Evolutionary conservation across 805 yeast genomes (phyloP).

Genomic region (Myxozyma kluyveri): DNA sequence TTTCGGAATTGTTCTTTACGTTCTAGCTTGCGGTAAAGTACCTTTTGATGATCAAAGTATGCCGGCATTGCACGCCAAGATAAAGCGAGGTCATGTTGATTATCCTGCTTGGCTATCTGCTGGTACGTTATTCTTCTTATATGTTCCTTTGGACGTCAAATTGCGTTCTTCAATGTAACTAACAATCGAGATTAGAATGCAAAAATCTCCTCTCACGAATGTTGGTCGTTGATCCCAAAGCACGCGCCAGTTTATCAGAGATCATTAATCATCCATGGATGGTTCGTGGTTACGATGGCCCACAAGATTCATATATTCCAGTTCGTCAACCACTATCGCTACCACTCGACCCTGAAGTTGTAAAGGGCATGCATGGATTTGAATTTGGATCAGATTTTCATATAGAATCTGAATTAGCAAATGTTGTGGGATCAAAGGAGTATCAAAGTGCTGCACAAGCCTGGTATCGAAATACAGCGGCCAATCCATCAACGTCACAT

Average conservation of each 20-base stretch:
- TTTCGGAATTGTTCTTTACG: constrained; percentile 93
- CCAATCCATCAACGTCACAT: neutral
- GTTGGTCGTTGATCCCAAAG: constrained; percentile 85
- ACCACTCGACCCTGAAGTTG: constrained; percentile 65
- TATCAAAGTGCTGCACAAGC: constrained; percentile 61
- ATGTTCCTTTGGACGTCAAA: neutral
- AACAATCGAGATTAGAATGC: constrained; percentile 45
- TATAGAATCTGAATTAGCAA: constrained; percentile 54
- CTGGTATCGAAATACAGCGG: constrained; percentile 50
- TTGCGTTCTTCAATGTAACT: no score
- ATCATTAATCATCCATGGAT: constrained; percentile 93
- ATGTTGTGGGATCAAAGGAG: constrained; percentile 58
- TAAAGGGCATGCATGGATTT: constrained; percentile 70
- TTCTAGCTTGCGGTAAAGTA: constrained; percentile 93
- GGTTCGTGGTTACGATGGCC: constrained; percentile 77
- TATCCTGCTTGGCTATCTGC: constrained; percentile 79
- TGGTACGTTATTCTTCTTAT: constrained; percentile 35
- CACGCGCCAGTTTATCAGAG: constrained; percentile 75
- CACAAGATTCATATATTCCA: constrained; percentile 71
- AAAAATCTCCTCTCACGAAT: constrained; percentile 75
- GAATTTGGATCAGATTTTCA: constrained; percentile 73
- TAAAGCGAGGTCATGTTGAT: constrained; percentile 86
- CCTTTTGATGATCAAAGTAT: constrained; percentile 97
- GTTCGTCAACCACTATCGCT: constrained; percentile 67
- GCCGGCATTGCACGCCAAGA: constrained; percentile 86